Percentiles rank a stretch among this genome's conserved stretches.
Evolutionary conservation across 176 grass and related monocot genomes (phyloP).

Genomic region (Eleusine indica): DNA sequence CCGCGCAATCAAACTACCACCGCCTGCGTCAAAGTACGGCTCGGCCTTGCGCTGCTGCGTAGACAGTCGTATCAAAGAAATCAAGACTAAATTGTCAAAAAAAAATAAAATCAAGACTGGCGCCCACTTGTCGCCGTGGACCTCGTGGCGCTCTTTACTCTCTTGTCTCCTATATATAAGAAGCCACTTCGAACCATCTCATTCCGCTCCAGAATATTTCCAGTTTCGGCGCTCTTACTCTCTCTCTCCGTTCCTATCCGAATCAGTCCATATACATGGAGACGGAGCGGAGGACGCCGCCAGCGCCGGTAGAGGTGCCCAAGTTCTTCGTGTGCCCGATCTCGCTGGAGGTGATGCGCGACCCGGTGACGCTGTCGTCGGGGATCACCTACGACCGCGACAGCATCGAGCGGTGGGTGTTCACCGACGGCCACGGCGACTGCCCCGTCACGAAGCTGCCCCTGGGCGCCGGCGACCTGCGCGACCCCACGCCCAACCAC

Average conservation of each 20-base stretch:
- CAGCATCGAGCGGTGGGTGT: conserved; percentile 88
- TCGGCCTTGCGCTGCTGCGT: background rate
- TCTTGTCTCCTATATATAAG: conserved; percentile 9
- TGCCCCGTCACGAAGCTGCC: conserved; percentile 82
- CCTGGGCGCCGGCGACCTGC: conserved; percentile 47
- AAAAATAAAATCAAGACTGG: background rate
- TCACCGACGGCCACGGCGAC: conserved; percentile 62
- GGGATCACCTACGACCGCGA: conserved; percentile 95
- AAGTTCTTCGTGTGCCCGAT: conserved; percentile 86
- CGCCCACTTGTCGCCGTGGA: conserved; percentile 32
- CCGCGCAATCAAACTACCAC: background rate
- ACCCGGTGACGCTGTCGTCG: conserved; percentile 84
- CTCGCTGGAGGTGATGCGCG: conserved; percentile 80
- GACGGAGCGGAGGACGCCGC: conserved; percentile 27
- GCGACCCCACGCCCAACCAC: conserved; percentile 86
- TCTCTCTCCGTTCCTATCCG: background rate
- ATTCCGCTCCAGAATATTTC: conserved; percentile 46
- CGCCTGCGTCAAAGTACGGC: conserved; percentile 23
- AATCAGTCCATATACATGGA: background rate
- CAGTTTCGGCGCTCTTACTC: background rate
- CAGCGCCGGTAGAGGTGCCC: conserved; percentile 59
- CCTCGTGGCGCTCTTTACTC: background rate
- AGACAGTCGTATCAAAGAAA: conserved; percentile 30
- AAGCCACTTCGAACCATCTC: background rate
- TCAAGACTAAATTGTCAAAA: background rate